A percentile compares a stretch with the other conserved stretches of the same genome.
phyloP scores from a whole-genome alignment of 2,329 filamentous ascomycete species.

The Trichoderma simmonsii region DNA sequence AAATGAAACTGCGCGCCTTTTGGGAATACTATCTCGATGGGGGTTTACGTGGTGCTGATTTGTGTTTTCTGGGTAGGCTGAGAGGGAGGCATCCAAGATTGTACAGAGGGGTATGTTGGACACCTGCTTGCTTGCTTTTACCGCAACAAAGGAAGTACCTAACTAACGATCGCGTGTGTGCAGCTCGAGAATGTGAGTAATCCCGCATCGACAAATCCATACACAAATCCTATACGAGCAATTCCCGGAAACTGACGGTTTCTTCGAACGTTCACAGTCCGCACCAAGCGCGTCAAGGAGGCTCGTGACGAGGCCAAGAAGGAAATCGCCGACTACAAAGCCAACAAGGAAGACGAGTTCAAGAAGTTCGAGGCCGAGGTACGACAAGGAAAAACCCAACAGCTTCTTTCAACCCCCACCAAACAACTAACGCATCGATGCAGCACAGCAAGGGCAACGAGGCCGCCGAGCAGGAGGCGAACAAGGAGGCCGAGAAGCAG shows the following conservation, averaged over 20 bases:
- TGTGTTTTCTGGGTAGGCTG: conserved; percentile 61
- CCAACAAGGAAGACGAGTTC: conserved; percentile 89
- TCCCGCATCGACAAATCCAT: neutral
- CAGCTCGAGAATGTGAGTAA: conserved; percentile 82
- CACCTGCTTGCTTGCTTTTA: conserved; percentile 1
- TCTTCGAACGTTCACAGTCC: conserved; percentile 40
- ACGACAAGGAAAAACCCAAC: conserved; percentile 17
- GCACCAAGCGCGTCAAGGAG: conserved; percentile 96
- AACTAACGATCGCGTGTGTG: conserved; percentile 6
- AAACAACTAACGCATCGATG: neutral
- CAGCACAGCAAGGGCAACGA: conserved; percentile 90
- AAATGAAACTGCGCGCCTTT: neutral
- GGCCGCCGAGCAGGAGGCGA: conserved; percentile 74
- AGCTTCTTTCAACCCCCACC: neutral
- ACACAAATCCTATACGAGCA: neutral
- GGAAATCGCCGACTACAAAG: conserved; percentile 91
- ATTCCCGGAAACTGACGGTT: neutral
- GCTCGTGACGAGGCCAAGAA: conserved; percentile 95
- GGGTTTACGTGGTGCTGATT: conserved; percentile 6
- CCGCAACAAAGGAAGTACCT: neutral
- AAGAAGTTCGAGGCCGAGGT: conserved; percentile 84
- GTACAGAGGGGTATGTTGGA: conserved; percentile 80
- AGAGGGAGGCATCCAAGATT: conserved; percentile 98
- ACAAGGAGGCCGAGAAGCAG: conserved; percentile 73
- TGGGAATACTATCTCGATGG: neutral